A percentile compares a stretch with the other conserved stretches of the same genome.
Evolutionary conservation across 768 basidiomycete genomes (phyloP).

Genomic region (Tylopilus sp.): DNA sequence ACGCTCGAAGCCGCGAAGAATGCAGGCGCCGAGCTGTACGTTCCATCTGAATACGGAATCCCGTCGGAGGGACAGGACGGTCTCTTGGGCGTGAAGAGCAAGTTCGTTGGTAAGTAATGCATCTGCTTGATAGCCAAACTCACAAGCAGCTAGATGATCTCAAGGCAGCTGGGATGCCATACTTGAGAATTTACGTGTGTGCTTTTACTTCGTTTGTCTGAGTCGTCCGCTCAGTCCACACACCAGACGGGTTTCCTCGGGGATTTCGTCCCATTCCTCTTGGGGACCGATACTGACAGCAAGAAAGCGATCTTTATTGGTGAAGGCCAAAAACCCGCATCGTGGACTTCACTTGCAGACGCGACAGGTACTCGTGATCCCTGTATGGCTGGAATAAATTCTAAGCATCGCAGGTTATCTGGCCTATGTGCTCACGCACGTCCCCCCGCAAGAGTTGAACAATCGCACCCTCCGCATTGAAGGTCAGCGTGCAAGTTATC

Average conservation of each 20-base stretch:
- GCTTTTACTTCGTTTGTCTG: neutral
- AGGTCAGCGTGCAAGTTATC: slow-evolving; percentile 10
- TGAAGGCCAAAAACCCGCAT: slow-evolving; percentile 18
- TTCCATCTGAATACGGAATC: slow-evolving; percentile 30
- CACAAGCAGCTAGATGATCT: slow-evolving; percentile 6
- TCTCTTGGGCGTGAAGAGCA: slow-evolving; percentile 14
- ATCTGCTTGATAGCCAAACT: neutral
- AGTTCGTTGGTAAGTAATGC: slow-evolving; percentile 13
- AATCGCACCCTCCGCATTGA: slow-evolving; percentile 17
- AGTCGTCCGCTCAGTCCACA: neutral
- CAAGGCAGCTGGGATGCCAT: slow-evolving; percentile 14
- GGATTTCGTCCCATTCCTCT: slow-evolving; percentile 26
- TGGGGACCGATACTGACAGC: slow-evolving; percentile 6
- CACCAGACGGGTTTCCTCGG: slow-evolving; percentile 18
- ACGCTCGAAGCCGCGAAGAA: slow-evolving; percentile 29
- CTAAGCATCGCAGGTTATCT: slow-evolving; percentile 12
- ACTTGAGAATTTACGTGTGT: slow-evolving; percentile 22
- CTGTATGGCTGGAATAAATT: neutral
- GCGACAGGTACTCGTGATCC: slow-evolving; percentile 11
- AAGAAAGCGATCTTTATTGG: slow-evolving; percentile 15
- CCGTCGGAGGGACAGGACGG: slow-evolving; percentile 22
- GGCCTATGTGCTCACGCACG: slow-evolving; percentile 21
- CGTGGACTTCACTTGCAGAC: slow-evolving; percentile 25
- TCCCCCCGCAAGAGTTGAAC: slow-evolving; percentile 6
- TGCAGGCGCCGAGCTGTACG: slow-evolving; percentile 26